Evolutionary conservation across 768 basidiomycete genomes (phyloP), one percentile per base, ranked within the genome.

Genomic region (Pilatotrama ljubarskyi): DNA sequence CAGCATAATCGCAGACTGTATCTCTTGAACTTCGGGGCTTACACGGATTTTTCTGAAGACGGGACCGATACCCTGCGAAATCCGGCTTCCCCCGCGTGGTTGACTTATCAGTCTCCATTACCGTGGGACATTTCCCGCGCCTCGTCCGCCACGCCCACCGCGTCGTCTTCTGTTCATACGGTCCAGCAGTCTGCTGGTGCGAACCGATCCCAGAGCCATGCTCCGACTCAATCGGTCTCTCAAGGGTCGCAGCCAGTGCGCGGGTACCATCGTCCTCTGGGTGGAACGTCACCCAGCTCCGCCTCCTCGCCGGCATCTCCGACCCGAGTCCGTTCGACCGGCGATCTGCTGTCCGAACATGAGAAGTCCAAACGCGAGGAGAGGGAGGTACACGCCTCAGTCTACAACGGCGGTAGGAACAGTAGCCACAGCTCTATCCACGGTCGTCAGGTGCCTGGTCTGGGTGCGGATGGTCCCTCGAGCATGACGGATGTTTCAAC

Each of bases 11-110:
- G 75, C 18, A 77, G 78, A 7, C 65, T 78, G 15, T 38, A 41
- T n/a, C 20, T 10, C 17, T 51, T 46, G 22, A 9, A 17, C 37
- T 10, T 18, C n/a, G 14, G 6, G n/a, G 14, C 32, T 29, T 48
- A 26, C 10, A 55, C 54, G 48, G 68, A 71, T 59, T 69, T 65
- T 18, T 36, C 61, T 44, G 59, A 44, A 26, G 22, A 48, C 13
- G 46, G 51, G 46, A 58, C 67, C 17, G 80, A 82, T 13, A 49
- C 43, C 55, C 80, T 83, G 65, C 79, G 83, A 64, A 92, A 91
- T 72, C 87, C 88, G 44, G 88, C 88, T 9, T 90, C 90, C 17
- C 88, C 90, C 3, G 82, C 83, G 43, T 71, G 82, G 22, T 67
- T 88, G 42, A 29, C 43, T 72, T 72, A 49, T 75, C 76, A 78